phyloP scores from a whole-genome alignment of 768 basidiomycete genomes.

The Collybiopsis confluens region DNA sequence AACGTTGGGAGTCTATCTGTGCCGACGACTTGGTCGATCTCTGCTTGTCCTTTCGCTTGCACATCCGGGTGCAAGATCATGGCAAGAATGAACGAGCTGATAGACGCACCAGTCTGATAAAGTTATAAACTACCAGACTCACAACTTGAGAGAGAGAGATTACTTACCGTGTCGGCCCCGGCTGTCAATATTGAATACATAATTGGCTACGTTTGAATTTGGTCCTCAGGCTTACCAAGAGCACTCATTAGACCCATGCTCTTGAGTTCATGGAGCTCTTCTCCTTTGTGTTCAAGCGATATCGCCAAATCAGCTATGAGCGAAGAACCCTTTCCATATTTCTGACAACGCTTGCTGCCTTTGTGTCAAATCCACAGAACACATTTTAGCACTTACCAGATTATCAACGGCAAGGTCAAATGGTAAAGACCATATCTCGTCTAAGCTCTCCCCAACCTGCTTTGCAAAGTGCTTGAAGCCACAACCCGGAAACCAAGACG shows the following conservation, averaged over 20 bases:
- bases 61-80: slow-evolving; percentile 17
- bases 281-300: neutral
- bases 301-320: neutral
- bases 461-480: neutral
- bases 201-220: neutral
- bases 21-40: slow-evolving; percentile 29
- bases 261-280: neutral
- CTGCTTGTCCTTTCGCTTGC: slow-evolving; percentile 21
- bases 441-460: neutral
- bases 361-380: neutral
- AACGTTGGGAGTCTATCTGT: slow-evolving; percentile 22
- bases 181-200: neutral
- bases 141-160: neutral
- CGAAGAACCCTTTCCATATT: too few species aligned
- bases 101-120: slow-evolving; percentile 16
- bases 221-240: neutral
- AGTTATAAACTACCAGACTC: neutral
- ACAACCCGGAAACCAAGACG: too few species aligned
- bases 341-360: neutral
- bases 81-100: slow-evolving; percentile 22
- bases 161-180: neutral
- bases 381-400: neutral
- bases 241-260: neutral
- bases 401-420: neutral
- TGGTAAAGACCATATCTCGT: neutral